Conservation (phyloP, 371 early-diverging fungal genomes). For the Mortierella sp. region DNA sequence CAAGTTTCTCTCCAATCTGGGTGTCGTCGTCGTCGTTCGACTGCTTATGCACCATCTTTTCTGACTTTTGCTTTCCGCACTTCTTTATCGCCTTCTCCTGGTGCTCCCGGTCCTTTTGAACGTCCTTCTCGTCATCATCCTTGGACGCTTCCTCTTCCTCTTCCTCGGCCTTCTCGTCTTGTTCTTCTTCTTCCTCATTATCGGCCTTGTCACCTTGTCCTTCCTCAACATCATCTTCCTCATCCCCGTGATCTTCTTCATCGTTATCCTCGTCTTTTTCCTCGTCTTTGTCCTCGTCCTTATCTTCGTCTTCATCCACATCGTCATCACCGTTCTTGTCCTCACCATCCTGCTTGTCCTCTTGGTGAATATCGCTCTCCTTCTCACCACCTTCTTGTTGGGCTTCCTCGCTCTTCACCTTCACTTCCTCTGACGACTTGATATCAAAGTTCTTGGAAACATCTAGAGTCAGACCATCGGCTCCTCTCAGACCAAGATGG, state of each 20-base stretch:
- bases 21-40: too few relatives aligned
- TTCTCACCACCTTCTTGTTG: neutral
- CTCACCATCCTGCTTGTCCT: slow-evolving; percentile 1
- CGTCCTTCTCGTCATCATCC: too few relatives aligned
- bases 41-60: too few relatives aligned
- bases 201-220: neutral
- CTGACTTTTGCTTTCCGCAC: too few relatives aligned
- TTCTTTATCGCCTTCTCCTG: too few relatives aligned
- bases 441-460: slow-evolving; percentile 22
- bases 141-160: too few relatives aligned
- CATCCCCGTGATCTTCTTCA: neutral
- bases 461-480: slow-evolving; percentile 31
- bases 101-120: too few relatives aligned
- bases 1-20: too few relatives aligned
- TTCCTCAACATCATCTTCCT: neutral
- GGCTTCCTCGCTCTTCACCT: neutral
- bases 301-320: slow-evolving; percentile 3
- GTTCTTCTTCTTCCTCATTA: neutral
- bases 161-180: neutral
- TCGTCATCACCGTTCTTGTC: neutral
- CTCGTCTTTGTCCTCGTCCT: neutral
- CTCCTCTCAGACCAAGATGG: slow-evolving; percentile 13
- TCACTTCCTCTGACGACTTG: neutral
- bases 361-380: too few relatives aligned
- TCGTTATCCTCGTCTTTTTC: too few relatives aligned